Base-by-base conservation (phyloP, 257 asterid genomes). In the Anisodus tanguticus region DNA sequence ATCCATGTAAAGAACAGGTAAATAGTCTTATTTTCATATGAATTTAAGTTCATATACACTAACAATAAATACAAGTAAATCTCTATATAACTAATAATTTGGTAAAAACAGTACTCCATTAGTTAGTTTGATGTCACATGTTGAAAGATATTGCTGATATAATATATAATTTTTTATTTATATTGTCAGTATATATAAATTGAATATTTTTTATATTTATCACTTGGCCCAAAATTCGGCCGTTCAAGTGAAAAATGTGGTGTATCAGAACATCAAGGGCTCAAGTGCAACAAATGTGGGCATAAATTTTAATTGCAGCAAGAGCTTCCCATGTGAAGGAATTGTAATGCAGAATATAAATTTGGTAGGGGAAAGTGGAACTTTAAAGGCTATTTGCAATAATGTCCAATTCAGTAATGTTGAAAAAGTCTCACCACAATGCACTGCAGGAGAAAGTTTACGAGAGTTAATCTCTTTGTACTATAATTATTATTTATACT, bases 261-360 rank as follows among this genome's bases (percentile, higher is more conserved):
- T 88, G 59, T 95, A 94, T 64, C 85, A 91, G 85, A 93, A 93
- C 86, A 94, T 95, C 31, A 83, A 10, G 15, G 97, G 99, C 6
- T 89, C 98, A 12, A 94, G 98, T 54, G 93, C 93, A 8, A 81
- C 94, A 0, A 26, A 79, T 15, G 87, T 63, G 45, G 99, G 97
- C 11, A 89, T 95, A 53, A 82, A 62, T 5, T 88, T 95, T 60
- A 82, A 88, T 41, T 95, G 98, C 89, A 92, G 97, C 41, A 58
- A 84, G 79, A 90, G 69, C 43, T 85, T 79, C 77, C 97, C 98
- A 3, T 95, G 98, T 83, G 83, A 84, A 66, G 95, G 92, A 5
- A 93, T 95, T 49, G 85, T 85, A 78, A 77, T 95, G 87, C 89
- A 89, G 57, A 88, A 94, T 87, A 91, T 95, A 84, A 81, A 91